phyloP scores from a whole-genome alignment of 805 yeast species.

The Myxozyma geophila region DNA sequence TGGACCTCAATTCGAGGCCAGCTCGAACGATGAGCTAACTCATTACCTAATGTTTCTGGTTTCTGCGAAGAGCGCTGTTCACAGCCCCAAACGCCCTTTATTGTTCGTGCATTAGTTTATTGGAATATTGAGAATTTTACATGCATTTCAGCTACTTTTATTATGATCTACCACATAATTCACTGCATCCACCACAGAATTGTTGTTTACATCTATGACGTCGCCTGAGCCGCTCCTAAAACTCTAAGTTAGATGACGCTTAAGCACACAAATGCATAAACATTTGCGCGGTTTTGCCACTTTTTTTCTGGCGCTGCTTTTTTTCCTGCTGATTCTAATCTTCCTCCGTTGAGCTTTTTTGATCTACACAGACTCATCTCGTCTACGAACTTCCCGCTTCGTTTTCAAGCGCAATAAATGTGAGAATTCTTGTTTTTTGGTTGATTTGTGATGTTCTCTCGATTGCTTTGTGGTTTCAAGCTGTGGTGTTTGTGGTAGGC shows the following conservation, averaged over 20 bases:
- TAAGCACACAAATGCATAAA: background rate
- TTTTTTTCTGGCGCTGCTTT: background rate
- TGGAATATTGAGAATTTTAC: no score
- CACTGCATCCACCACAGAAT: no score
- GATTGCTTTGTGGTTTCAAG: background rate
- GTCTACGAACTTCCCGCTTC: background rate
- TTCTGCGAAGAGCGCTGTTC: no score
- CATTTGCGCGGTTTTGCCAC: background rate
- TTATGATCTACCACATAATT: no score
- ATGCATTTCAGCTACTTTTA: no score
- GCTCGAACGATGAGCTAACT: no score
- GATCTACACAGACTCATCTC: constrained; percentile 6
- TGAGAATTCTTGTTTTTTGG: background rate
- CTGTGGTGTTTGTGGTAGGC: background rate
- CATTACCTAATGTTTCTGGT: no score
- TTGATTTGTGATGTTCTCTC: background rate
- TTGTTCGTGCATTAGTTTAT: no score
- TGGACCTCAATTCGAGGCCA: no score
- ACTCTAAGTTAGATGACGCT: background rate
- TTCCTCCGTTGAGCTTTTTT: constrained; percentile 1
- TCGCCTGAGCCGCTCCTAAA: constrained; percentile 13
- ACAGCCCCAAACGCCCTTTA: no score
- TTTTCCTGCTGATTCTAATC: constrained; percentile 26
- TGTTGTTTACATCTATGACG: background rate
- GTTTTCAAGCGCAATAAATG: background rate